Base-by-base conservation (phyloP, 1,284 basidiomycete species). In the Jaminaea rosea region DNA sequence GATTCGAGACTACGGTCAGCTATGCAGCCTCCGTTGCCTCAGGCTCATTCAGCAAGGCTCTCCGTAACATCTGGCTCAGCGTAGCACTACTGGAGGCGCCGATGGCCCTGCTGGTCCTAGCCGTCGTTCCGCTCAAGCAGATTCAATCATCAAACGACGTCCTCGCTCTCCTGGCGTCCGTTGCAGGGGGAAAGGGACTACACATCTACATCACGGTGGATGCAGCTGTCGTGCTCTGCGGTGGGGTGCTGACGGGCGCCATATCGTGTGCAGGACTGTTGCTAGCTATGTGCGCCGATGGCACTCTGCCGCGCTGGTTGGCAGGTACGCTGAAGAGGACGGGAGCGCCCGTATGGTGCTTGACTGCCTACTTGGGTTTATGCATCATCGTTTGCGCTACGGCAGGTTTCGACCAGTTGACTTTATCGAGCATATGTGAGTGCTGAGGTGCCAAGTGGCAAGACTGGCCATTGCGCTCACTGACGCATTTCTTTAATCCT, bases 361-460 rank as follows among this genome's bases (percentile, higher is more conserved):
- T 84, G 3, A 37, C 80, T 1, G 75, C 75, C 4, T 84, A 84
- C 55, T 70, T 78, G 23, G 69, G 64, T 1, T 78, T 85, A 36
- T 78, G 80, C 44, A 75, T 77, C 8, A 62, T 79, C 11, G 69
- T 86, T 13, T 86, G 84, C 63, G 80, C 80, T 0, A 81, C 79
- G 36, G 78, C 93, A 21, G 88, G 94, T 77, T 98, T 85, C 78
- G 92, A 55, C 74, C 90, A 88, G 82, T 87, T 90, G 57, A 96
- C 90, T 77, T 79, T 98, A 10, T 59, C 62, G 7, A 55, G 52
- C 23, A 52, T 66, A 26, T 66, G 46, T 47, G 46, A 47, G 46
- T 47, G 10, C 26, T n/a, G n/a, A n/a, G n/a, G n/a, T n/a, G n/a
- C n/a, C n/a, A n/a, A n/a, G n/a, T n/a, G n/a, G n/a, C n/a, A n/a